These are phyloP conservation scores for Pythium periplocum DNA, from an alignment of 352 stramenopile species.

Conservation along the genomic window DNA sequence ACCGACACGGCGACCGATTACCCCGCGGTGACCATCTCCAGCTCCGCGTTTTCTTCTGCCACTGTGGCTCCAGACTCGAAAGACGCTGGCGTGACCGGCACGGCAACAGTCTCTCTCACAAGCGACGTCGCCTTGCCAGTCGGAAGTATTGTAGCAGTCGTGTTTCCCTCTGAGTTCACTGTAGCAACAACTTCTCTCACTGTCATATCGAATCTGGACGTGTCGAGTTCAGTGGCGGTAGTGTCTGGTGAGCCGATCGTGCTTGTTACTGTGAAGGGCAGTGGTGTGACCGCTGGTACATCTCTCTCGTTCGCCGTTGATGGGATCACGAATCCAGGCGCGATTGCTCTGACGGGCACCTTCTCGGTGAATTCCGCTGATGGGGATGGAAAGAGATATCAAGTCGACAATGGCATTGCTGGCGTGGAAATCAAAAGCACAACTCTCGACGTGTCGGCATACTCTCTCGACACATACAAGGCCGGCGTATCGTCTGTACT, in stretches of 20 bases:
- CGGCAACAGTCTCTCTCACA: slow-evolving; percentile 29
- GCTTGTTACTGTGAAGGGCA: slow-evolving; percentile 22
- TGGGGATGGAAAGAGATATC: slow-evolving; percentile 21
- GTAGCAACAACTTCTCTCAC: slow-evolving; percentile 20
- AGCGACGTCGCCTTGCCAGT: slow-evolving; percentile 28
- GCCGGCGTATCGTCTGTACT: slow-evolving; percentile 22
- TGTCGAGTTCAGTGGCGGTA: slow-evolving; percentile 17
- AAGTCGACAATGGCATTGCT: slow-evolving; percentile 19
- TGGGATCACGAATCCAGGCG: slow-evolving; percentile 47
- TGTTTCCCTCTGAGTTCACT: slow-evolving; percentile 31
- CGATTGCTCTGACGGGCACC: slow-evolving; percentile 21
- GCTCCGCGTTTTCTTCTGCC: slow-evolving; percentile 9
- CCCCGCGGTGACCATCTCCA: slow-evolving; percentile 7
- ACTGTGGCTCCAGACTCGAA: slow-evolving; percentile 12
- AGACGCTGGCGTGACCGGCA: slow-evolving; percentile 22
- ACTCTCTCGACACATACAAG: slow-evolving; percentile 7
- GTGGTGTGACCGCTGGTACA: slow-evolving; percentile 13
- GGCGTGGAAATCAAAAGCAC: slow-evolving; percentile 22
- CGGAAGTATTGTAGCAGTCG: slow-evolving; percentile 27
- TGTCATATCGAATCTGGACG: slow-evolving; percentile 21
- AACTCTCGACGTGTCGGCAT: not conserved
- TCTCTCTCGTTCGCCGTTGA: slow-evolving; percentile 39
- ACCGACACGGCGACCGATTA: slow-evolving; percentile 14
- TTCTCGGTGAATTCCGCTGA: slow-evolving; percentile 38
- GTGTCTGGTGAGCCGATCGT: slow-evolving; percentile 16